phyloP scores from a whole-genome alignment of 2,329 filamentous ascomycete genomes.

The Fonsecaea pedrosoi region DNA sequence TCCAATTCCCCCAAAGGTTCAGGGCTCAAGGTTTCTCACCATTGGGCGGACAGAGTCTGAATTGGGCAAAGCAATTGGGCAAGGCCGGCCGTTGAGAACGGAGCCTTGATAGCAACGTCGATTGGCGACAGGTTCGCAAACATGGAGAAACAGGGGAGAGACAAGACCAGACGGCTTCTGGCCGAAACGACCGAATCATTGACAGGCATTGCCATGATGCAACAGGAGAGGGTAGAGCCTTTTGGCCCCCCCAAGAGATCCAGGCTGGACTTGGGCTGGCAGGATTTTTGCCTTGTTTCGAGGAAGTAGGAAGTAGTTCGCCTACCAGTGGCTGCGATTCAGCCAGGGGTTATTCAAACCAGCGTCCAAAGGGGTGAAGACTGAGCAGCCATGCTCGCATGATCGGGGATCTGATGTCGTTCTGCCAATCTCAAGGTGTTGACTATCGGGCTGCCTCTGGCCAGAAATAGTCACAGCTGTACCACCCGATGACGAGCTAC shows the following conservation, averaged over 20 bases:
- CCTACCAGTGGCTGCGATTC: background rate
- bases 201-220: slow-evolving; percentile 2
- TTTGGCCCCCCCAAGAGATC: background rate
- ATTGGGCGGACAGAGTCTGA: slow-evolving; percentile 28
- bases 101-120: slow-evolving; percentile 18
- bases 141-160: slow-evolving; percentile 35
- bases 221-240: background rate
- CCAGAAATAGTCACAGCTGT: slow-evolving; percentile 36
- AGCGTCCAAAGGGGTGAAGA: background rate
- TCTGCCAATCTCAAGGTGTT: slow-evolving; percentile 28
- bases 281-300: slow-evolving; percentile 10
- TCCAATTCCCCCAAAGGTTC: slow-evolving; percentile 5
- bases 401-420: slow-evolving; percentile 26
- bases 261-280: background rate
- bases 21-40: slow-evolving; percentile 23
- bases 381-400: slow-evolving; percentile 18
- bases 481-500: slow-evolving; percentile 32
- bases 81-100: slow-evolving; percentile 28
- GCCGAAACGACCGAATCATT: slow-evolving; percentile 17
- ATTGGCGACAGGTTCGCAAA: slow-evolving; percentile 31
- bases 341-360: slow-evolving; percentile 8
- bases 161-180: slow-evolving; percentile 24
- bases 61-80: slow-evolving; percentile 27
- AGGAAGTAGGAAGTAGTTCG: slow-evolving; percentile 5
- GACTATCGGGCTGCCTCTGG: slow-evolving; percentile 26